Evolutionary conservation across 345 rosid species (phyloP).

Genomic region (Hibiscus tridactylites): DNA sequence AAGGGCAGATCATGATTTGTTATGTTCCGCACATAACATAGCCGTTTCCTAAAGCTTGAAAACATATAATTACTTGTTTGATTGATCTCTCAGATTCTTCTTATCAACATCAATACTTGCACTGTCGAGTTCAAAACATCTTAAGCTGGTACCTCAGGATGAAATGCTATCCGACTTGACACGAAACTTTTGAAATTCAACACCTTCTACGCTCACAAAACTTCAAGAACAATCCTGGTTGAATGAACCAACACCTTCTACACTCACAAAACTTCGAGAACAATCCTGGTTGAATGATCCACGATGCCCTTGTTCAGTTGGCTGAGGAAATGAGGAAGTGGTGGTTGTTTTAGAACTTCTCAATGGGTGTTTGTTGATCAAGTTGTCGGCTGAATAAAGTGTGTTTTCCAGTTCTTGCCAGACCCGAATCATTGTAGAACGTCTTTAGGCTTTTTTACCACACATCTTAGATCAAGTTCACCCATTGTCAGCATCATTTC

Average conservation of each 20-base stretch:
- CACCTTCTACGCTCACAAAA: conserved; percentile 43
- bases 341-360: conserved; percentile 7
- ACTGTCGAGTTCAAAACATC: conserved; percentile 32
- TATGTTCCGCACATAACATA: neutral
- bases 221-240: conserved; percentile 28
- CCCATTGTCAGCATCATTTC: conserved; percentile 57
- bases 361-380: conserved; percentile 9
- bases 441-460: conserved; percentile 30
- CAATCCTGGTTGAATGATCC: conserved; percentile 12
- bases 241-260: conserved; percentile 29
- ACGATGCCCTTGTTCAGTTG: neutral
- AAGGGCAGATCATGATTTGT: neutral
- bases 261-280: conserved; percentile 43
- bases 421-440: conserved; percentile 52
- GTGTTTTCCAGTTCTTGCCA: conserved; percentile 45
- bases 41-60: neutral
- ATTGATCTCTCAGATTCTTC: conserved; percentile 11
- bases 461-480: conserved; percentile 41
- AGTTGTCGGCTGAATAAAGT: conserved; percentile 14
- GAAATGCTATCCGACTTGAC: conserved; percentile 42
- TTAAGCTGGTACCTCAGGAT: conserved; percentile 27
- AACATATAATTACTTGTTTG: neutral
- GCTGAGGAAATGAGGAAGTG: neutral
- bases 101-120: conserved; percentile 24
- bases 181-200: conserved; percentile 33